phyloP scores from a whole-genome alignment of 2,329 filamentous ascomycete genomes.

The Nemania sp. region DNA sequence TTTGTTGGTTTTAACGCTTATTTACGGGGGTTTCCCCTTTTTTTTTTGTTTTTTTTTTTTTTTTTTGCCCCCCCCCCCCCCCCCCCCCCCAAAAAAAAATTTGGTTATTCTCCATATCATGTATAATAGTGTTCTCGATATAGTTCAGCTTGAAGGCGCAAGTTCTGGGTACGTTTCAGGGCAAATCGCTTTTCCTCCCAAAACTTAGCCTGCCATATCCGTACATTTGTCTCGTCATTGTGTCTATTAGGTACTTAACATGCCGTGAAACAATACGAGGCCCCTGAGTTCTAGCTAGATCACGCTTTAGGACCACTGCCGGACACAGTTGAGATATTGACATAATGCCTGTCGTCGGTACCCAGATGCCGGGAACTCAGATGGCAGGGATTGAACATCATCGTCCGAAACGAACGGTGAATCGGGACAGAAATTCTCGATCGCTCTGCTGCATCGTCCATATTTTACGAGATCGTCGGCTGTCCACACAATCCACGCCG shows the following conservation, averaged over 20 bases:
- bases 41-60: no score
- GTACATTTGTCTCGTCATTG: neutral
- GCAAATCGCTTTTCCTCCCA: neutral
- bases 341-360: neutral
- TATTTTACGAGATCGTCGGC: constrained; percentile 1
- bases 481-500: neutral
- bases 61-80: no score
- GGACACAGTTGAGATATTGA: neutral
- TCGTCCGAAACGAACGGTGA: neutral
- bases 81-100: no score
- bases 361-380: neutral
- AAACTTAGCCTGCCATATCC: neutral
- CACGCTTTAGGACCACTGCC: neutral
- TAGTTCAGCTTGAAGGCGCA: neutral
- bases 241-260: neutral
- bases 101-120: no score
- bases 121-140: neutral
- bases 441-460: neutral
- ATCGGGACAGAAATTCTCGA: neutral
- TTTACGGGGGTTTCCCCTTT: no score
- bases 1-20: no score
- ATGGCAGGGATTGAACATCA: neutral
- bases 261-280: neutral
- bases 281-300: neutral
- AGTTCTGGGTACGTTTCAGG: neutral